These are phyloP conservation scores for Purshia tridentata DNA, from an alignment of 306 rosid species.

Conservation along the genomic window DNA sequence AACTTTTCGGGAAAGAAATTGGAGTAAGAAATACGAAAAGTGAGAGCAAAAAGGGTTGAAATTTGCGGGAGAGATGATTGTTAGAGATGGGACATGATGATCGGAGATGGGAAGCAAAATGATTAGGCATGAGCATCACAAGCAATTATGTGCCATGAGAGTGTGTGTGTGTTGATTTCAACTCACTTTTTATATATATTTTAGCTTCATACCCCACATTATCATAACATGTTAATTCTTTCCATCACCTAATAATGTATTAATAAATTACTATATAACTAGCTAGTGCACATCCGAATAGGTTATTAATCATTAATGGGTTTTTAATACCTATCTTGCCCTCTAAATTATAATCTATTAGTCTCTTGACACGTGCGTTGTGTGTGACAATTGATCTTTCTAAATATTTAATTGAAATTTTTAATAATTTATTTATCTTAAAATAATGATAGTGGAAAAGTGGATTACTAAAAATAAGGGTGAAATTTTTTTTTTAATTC, in stretches of 20 bases:
- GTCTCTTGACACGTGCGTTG: no score
- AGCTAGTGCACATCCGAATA: no score
- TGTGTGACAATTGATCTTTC: no score
- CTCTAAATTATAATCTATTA: no score
- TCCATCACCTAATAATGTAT: not conserved
- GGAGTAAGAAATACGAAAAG: not conserved
- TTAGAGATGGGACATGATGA: slow-evolving; percentile 46
- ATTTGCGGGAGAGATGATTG: slow-evolving; percentile 40
- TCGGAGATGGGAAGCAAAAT: slow-evolving; percentile 60
- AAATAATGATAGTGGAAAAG: no score
- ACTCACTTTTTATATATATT: not conserved
- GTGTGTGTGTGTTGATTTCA: slow-evolving; percentile 49
- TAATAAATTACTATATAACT: not conserved
- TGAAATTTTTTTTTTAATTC: no score
- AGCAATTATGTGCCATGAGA: slow-evolving; percentile 61
- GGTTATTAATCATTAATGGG: no score
- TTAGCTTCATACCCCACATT: slow-evolving; percentile 21
- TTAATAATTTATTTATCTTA: no score
- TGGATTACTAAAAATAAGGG: no score
- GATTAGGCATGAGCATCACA: slow-evolving; percentile 61
- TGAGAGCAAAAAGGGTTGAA: slow-evolving; percentile 19
- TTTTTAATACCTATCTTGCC: no score
- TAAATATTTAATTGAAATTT: no score
- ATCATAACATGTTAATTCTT: slow-evolving; percentile 16
- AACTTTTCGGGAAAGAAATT: not conserved